Evolutionary conservation across 345 rosid species (phyloP), one percentile per base, ranked within the genome.

Genomic region (Sapria himalayana): DNA sequence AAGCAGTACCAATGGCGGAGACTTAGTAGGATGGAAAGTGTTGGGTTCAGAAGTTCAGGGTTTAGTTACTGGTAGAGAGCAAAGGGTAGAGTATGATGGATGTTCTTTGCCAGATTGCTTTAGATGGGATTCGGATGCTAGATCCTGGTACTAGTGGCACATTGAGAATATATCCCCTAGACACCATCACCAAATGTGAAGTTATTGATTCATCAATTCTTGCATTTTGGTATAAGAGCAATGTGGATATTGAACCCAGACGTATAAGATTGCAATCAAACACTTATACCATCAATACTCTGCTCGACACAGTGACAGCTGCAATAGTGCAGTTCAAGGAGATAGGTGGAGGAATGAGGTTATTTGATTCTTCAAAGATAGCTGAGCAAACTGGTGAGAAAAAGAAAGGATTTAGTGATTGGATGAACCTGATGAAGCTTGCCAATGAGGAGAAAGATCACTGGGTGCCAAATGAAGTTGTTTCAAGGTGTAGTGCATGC

Each of bases 401-500:
- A 65, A 91, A 73, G 55, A 84, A 70, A 56, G 93, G 85, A 12
- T 41, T 82, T 45, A 55, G 59, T 53, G 89, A 91, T 50, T 91
- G 93, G 99, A 64, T 91, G 77, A 80, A 73, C 70, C 14, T 63
- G 25, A 80, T 84, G 22, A 91, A 84, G 73, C 99, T 85, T 48
- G 79, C 61, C 34, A 78, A 66, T 34, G 99, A 91, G 56, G 99
- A 84, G 72, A 91, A 91, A 61, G 99, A 91, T 59, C 92, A 91
- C 54, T 80, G 86, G 93, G 86, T 76, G 54, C 99, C 99, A 25
- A 95, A 91, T 65, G 99, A 84, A 57, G 94, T 80, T 23, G 94
- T 68, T 61, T 50, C 81, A 13, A 91, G 75, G 60, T 77, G 99
- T 50, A 73, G 76, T 13, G 62, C 73, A 31, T 91, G 99, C 60